Percentiles rank a stretch among this genome's conserved stretches.
Conservation (phyloP, 2,329 filamentous ascomycete species). For the Verticillium tricorpus region DNA sequence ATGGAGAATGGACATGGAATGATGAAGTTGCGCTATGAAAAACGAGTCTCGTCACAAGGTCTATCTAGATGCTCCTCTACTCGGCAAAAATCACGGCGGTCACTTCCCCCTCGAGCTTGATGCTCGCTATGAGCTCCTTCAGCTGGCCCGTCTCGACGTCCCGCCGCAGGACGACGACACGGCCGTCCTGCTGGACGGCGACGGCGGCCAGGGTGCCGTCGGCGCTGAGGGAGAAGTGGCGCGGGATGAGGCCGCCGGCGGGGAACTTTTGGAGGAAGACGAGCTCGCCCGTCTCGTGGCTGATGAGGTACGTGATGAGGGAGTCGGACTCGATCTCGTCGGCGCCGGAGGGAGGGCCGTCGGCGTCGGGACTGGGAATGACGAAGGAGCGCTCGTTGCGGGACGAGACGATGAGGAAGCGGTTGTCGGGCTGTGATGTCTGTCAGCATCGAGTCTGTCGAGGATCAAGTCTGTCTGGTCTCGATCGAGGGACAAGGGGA, state of each 20-base stretch:
- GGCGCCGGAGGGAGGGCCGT: slow-evolving; percentile 13
- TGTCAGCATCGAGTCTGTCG: background rate
- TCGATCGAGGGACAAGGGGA: background rate
- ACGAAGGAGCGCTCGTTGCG: slow-evolving; percentile 55
- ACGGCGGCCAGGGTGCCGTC: slow-evolving; percentile 61
- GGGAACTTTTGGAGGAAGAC: slow-evolving; percentile 53
- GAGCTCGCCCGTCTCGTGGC: slow-evolving; percentile 49
- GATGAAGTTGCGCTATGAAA: background rate
- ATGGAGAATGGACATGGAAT: too few species aligned
- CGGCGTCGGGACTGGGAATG: slow-evolving; percentile 39
- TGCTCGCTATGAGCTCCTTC: slow-evolving; percentile 36
- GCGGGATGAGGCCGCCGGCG: slow-evolving; percentile 59
- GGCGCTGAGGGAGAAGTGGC: slow-evolving; percentile 64
- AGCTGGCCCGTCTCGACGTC: slow-evolving; percentile 57
- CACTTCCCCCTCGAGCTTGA: slow-evolving; percentile 37
- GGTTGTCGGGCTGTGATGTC: slow-evolving; percentile 45
- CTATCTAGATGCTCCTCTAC: slow-evolving; percentile 10
- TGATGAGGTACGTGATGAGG: slow-evolving; percentile 57
- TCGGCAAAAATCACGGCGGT: slow-evolving; percentile 46
- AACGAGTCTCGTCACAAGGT: background rate
- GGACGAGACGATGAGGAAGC: slow-evolving; percentile 64
- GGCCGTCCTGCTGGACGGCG: slow-evolving; percentile 56
- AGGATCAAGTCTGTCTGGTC: background rate
- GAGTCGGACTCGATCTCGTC: slow-evolving; percentile 52
- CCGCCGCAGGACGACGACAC: slow-evolving; percentile 57